Evolutionary conservation across 2,329 filamentous ascomycete species (phyloP).

Genomic region (Alternaria sp.): DNA sequence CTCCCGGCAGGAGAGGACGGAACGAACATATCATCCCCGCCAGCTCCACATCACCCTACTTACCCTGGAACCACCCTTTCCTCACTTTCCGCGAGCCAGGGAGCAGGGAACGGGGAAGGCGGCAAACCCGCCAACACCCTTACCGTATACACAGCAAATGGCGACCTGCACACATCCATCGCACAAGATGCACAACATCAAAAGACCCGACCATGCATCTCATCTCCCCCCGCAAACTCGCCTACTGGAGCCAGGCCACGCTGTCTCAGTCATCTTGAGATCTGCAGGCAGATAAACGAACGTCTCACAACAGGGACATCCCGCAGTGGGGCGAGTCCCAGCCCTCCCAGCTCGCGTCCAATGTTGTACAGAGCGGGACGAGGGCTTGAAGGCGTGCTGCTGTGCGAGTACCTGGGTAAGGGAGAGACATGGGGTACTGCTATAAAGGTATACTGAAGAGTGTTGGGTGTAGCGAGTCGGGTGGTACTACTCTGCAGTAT

Average conservation of each 20-base stretch:
- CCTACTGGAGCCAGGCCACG: conserved; percentile 20
- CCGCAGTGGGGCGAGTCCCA: conserved; percentile 6
- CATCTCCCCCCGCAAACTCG: conserved; percentile 25
- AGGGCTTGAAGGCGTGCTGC: conserved; percentile 9
- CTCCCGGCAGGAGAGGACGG: neutral
- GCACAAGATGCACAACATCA: conserved; percentile 1
- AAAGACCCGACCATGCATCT: conserved; percentile 21
- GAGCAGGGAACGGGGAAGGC: conserved; percentile 15
- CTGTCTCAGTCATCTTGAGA: conserved; percentile 38
- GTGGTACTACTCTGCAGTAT: neutral
- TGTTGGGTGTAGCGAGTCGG: neutral
- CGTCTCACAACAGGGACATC: conserved; percentile 23
- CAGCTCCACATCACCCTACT: neutral
- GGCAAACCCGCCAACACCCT: neutral
- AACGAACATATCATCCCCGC: neutral
- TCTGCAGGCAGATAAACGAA: conserved; percentile 35
- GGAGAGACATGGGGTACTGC: neutral
- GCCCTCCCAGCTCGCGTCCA: neutral
- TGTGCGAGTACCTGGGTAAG: conserved; percentile 1
- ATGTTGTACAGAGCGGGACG: neutral
- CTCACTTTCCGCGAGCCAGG: conserved; percentile 12
- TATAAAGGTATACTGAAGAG: neutral
- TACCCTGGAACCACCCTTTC: neutral
- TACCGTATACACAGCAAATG: neutral
- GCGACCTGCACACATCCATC: conserved; percentile 11